A percentile compares a stretch with the other conserved stretches of the same genome.
These are phyloP conservation scores for Epichloe brachyelytri DNA, from an alignment of 2,329 filamentous ascomycete species.

Conservation along the genomic window DNA sequence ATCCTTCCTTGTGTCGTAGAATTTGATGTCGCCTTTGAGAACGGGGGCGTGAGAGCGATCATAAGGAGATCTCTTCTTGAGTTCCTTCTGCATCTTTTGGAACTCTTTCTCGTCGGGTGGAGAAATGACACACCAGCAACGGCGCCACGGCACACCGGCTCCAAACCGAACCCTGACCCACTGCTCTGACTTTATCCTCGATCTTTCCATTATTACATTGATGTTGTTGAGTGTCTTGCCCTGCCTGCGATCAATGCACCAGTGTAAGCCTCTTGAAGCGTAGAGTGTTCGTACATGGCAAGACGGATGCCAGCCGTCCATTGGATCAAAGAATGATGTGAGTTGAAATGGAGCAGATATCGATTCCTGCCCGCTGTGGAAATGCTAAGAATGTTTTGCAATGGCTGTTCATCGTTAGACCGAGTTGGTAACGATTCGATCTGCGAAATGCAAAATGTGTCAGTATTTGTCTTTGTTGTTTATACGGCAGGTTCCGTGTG, in stretches of 20 bases:
- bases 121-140: conserved; percentile 91
- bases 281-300: conserved; percentile 86
- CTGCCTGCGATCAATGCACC: conserved; percentile 92
- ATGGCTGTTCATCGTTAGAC: conserved; percentile 58
- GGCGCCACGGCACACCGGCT: conserved; percentile 87
- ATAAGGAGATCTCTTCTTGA: conserved; percentile 74
- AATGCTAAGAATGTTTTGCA: conserved; percentile 91
- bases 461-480: background rate
- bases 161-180: conserved; percentile 95
- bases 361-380: conserved; percentile 93
- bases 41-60: conserved; percentile 54
- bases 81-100: conserved; percentile 67
- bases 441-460: conserved; percentile 26
- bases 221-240: conserved; percentile 85
- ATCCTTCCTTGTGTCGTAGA: conserved; percentile 68
- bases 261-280: conserved; percentile 91
- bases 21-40: conserved; percentile 82
- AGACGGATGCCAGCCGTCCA: conserved; percentile 94
- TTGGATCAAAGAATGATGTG: conserved; percentile 79
- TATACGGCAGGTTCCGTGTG: background rate
- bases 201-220: conserved; percentile 71
- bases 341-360: conserved; percentile 93
- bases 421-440: conserved; percentile 83
- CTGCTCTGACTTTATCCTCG: conserved; percentile 66
- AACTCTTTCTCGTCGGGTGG: conserved; percentile 91